Base-by-base conservation (phyloP, 306 rosid genomes). In the Quercus berberidifolia region DNA sequence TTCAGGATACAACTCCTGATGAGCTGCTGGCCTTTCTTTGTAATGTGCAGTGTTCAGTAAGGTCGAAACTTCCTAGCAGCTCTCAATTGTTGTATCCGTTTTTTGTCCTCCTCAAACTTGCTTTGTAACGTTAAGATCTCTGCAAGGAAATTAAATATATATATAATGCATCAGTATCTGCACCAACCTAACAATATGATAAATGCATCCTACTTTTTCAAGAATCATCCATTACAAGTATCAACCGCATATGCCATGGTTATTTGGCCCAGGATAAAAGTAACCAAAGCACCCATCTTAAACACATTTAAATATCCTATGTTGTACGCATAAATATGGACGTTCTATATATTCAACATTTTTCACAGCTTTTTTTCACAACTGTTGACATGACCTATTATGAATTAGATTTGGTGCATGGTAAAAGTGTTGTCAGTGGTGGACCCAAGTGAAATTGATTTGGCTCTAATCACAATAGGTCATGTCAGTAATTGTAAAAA, bases 41-140 rank as follows among this genome's bases (percentile, higher is more conserved):
- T 46, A 8, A 21, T 15, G 65, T 6, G 43, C n/a, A 51, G 52
- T n/a, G 72, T 13, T 87, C 86, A 95, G 81, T 95, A 95, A 18
- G 98, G 99, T 55, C 89, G 88, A 82, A 95, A 95, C 84, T 92
- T 91, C 83, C 98, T 88, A 52, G 97, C 86, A 77, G 98, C 97
- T 89, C 98, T 83, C 28, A 92, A 74, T 80, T 89, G 96, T 76
- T 91, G 99, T 54, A 95, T 86, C 77, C 95, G 83, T 78, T 89
- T 92, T 82, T 88, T 92, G 79, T 91, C 99, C 68, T 90, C 89
- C 86, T 91, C 91, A 56, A 95, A 95, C 71, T 95, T 95, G 87
- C 90, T 82, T 79, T 92, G 99, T 67, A 95, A 85, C 87, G 77
- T 79, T 91, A 95, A 80, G 78, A 95, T 74, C 81, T 95, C 99